Evolutionary conservation across 129 eudicot species (phyloP).

Genomic region (Calendula officinalis): DNA sequence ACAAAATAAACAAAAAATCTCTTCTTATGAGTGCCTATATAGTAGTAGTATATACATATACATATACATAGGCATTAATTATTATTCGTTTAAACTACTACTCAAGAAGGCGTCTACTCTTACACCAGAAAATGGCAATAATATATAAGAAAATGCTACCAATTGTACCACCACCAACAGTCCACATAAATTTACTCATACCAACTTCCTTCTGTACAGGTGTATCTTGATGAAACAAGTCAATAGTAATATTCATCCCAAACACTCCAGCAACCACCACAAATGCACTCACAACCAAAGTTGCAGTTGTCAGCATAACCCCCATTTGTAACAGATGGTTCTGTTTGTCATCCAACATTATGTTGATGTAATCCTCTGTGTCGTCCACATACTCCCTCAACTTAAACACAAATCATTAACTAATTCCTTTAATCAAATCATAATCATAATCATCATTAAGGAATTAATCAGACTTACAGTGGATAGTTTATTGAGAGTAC

Average conservation of each 20-base stretch:
- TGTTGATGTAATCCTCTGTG: conserved; percentile 66
- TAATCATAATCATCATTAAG: too few species aligned
- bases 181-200: conserved; percentile 30
- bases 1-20: too few species aligned
- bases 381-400: conserved; percentile 67
- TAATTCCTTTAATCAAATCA: neutral
- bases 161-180: conserved; percentile 35
- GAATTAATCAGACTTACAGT: conserved; percentile 27
- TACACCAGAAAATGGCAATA: conserved; percentile 39
- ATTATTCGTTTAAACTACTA: neutral
- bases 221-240: conserved; percentile 9
- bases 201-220: conserved; percentile 18
- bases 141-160: conserved; percentile 37
- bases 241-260: conserved; percentile 54
- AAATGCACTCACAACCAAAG: conserved; percentile 48
- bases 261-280: conserved; percentile 60
- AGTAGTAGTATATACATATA: neutral
- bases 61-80: conserved; percentile 2
- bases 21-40: conserved; percentile 2
- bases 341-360: conserved; percentile 74
- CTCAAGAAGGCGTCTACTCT: conserved; percentile 36
- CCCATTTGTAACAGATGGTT: conserved; percentile 79
- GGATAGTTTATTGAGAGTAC: conserved; percentile 48
- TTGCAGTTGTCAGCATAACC: conserved; percentile 56
- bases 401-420: conserved; percentile 31